Base-by-base conservation (phyloP, 75 land plant genomes). In the Cunninghamia lanceolata region DNA sequence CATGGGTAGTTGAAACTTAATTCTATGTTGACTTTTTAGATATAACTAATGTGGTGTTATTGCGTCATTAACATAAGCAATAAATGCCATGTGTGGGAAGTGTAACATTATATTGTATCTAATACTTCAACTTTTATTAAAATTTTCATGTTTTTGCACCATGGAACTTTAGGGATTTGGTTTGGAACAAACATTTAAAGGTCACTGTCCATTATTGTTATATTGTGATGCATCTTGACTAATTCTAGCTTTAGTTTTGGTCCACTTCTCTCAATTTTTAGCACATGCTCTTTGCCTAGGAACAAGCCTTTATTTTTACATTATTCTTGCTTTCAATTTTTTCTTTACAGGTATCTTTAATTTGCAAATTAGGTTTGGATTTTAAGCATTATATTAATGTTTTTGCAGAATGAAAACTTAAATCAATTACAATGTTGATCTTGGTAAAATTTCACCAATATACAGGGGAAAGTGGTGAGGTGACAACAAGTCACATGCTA, bases 401-500 rank as follows among this genome's bases (percentile, higher is more conserved):
- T 80, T 43, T 40, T 80, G n/a, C 40, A 40, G 16, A 39, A 28
- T 43, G 46, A 43, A n/a, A 19, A 2, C 36, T 84, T 38, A 36
- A n/a, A 34, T 56, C 28, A 63, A 15, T 16, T 47, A 84, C 14
- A 1, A 54, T 56, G 42, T 36, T 84, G 59, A 56, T 84, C 70
- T 21, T 56, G 42, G 52, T 9, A 83, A 84, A 53, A 43, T 5
- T 53, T 4, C 54, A 83, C 63, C 30, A 70, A 88, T 83, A 70
- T 89, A 84, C 91, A 95, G 97, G 93, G 75, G 85, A 82, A 45
- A 73, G 70, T 75, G 96, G 93, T 73, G 99, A 95, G 86, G 82
- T 95, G 40, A 95, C 97, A 36, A 85, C 93, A 66, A 87, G 89
- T 17, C 91, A 92, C 87, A 46, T 97, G 90, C 90, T 97, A 16